Conservation (phyloP, 2,329 filamentous ascomycete genomes). For the Cladorrhinum sp. region DNA sequence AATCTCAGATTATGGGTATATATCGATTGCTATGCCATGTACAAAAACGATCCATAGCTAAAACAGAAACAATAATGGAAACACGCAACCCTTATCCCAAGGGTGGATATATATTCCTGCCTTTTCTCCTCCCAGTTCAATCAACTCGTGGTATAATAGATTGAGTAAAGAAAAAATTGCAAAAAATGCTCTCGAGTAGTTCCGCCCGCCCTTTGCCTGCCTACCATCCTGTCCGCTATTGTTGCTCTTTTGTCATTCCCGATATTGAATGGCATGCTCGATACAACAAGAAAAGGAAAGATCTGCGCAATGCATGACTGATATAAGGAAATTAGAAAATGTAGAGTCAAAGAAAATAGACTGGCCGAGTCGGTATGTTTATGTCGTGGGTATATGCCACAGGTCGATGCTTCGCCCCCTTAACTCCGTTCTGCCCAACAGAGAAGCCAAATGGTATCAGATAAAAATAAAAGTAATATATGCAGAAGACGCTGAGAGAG, state of each 20-base stretch:
- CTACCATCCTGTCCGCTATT: not conserved
- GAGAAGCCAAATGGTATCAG: constrained; percentile 12
- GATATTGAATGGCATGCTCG: not conserved
- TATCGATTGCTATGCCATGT: not conserved
- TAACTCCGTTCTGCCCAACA: constrained; percentile 8
- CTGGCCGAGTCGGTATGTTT: not conserved
- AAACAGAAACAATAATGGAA: not conserved
- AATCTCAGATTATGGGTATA: not conserved
- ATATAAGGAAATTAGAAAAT: not conserved
- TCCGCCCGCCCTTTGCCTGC: not conserved
- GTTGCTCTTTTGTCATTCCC: not conserved
- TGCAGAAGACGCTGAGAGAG: not conserved
- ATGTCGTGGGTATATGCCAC: constrained; percentile 7
- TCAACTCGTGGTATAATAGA: not conserved
- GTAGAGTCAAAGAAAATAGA: not conserved
- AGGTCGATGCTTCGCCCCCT: not conserved
- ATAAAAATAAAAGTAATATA: not conserved
- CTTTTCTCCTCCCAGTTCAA: not conserved
- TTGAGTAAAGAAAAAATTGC: not conserved
- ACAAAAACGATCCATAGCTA: not conserved
- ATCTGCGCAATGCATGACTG: not conserved
- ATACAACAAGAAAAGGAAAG: not conserved
- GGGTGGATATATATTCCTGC: not conserved
- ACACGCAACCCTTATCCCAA: not conserved
- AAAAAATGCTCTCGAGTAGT: not conserved